These are phyloP conservation scores for Yarrowia galli DNA, from an alignment of 1,139 yeast species.

Conservation along the genomic window DNA sequence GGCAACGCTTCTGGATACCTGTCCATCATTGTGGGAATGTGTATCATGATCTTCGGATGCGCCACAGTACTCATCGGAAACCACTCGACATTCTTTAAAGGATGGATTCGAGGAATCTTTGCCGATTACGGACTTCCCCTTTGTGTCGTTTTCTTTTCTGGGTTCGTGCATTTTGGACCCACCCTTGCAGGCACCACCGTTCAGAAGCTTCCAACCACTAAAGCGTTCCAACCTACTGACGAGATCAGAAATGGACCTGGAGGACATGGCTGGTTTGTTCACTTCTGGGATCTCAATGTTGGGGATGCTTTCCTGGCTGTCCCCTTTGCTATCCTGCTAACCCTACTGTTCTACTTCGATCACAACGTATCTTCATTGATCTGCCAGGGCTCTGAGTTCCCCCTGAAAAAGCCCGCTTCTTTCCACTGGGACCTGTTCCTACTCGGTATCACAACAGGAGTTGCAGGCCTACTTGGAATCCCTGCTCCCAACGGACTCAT, in stretches of 20 bases:
- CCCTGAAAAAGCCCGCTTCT: conserved; percentile 81
- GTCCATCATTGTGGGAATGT: conserved; percentile 72
- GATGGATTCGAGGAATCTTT: conserved; percentile 68
- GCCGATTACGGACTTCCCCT: conserved; percentile 87
- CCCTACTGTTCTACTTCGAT: conserved; percentile 88
- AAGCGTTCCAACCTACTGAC: conserved; percentile 76
- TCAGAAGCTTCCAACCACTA: conserved; percentile 71
- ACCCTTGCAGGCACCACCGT: conserved; percentile 61
- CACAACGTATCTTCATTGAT: conserved; percentile 93
- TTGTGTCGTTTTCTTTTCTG: conserved; percentile 87
- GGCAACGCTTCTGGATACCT: conserved; percentile 65
- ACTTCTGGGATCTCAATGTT: conserved; percentile 77
- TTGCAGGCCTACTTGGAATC: conserved; percentile 84
- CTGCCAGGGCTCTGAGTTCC: conserved; percentile 85
- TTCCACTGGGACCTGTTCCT: conserved; percentile 93
- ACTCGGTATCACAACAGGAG: conserved; percentile 83
- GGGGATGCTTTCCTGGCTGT: conserved; percentile 84
- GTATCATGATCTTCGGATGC: conserved; percentile 78
- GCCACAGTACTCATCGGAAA: conserved; percentile 66
- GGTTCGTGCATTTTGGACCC: conserved; percentile 90
- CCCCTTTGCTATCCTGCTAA: conserved; percentile 87
- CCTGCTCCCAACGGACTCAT: conserved; percentile 97
- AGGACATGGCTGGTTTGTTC: conserved; percentile 74
- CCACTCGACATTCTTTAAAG: conserved; percentile 66
- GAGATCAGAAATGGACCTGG: conserved; percentile 50